Evolutionary conservation across 768 basidiomycete species (phyloP).

Genomic region (Nidularia pulvinata): DNA sequence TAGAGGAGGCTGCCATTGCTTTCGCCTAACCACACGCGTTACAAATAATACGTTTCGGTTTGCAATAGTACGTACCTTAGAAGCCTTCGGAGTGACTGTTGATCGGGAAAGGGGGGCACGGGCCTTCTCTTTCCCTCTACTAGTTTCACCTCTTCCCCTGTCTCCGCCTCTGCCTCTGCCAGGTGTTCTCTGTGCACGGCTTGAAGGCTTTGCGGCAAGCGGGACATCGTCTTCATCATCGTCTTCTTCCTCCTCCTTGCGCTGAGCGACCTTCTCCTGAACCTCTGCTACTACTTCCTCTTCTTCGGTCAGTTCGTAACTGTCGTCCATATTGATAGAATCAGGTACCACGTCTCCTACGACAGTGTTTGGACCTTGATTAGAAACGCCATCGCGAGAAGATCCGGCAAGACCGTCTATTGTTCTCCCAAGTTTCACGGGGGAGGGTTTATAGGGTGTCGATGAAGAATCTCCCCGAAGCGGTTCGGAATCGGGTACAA

Average conservation of each 20-base stretch:
- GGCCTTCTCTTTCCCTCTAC: background rate
- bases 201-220: constrained; percentile 23
- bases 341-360: background rate
- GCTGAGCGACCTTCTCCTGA: background rate
- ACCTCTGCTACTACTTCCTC: background rate
- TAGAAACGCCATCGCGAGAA: background rate
- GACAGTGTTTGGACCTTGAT: background rate
- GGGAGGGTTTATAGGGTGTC: background rate
- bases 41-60: too few species aligned
- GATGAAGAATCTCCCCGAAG: constrained; percentile 12
- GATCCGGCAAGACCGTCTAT: too few species aligned
- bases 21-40: background rate
- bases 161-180: constrained; percentile 14
- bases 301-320: background rate
- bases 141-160: background rate
- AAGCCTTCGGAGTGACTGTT: too few species aligned
- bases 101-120: too few species aligned
- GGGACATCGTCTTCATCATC: constrained; percentile 44
- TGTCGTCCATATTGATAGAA: background rate
- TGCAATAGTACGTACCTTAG: too few species aligned
- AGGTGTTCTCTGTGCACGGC: constrained; percentile 6
- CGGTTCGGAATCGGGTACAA: constrained; percentile 70
- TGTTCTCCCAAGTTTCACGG: too few species aligned
- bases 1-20: background rate
- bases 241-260: constrained; percentile 13